These are phyloP conservation scores for Candida andamanensis DNA, from an alignment of 805 yeast genomes.

Conservation along the genomic window DNA sequence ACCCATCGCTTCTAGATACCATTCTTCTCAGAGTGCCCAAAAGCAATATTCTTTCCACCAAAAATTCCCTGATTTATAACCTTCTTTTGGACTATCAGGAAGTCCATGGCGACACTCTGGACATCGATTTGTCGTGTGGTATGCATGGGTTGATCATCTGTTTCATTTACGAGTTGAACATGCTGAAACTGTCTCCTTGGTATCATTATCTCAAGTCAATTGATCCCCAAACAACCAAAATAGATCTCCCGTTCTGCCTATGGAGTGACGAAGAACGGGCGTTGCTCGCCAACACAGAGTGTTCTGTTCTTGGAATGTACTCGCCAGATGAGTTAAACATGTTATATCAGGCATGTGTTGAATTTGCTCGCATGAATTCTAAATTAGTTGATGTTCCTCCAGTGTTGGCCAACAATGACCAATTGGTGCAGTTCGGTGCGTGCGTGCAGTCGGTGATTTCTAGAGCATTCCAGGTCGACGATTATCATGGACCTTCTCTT, in stretches of 20 bases:
- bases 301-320: conserved; percentile 54
- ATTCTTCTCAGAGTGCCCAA: conserved; percentile 58
- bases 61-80: conserved; percentile 61
- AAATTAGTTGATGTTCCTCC: conserved; percentile 30
- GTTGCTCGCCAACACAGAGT: conserved; percentile 55
- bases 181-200: conserved; percentile 78
- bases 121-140: conserved; percentile 43
- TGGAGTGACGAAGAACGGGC: conserved; percentile 53
- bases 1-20: conserved; percentile 17
- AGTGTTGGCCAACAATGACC: conserved; percentile 20
- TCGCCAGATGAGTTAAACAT: conserved; percentile 40
- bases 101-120: conserved; percentile 8
- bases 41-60: conserved; percentile 49
- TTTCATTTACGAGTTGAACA: conserved; percentile 63
- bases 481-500: conserved; percentile 64
- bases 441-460: conserved; percentile 61
- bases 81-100: conserved; percentile 49
- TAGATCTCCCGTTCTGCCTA: conserved; percentile 51
- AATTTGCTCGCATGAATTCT: conserved; percentile 34
- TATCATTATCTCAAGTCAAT: conserved; percentile 54
- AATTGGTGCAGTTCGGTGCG: conserved; percentile 48
- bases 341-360: conserved; percentile 35
- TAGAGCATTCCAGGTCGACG: conserved; percentile 78
- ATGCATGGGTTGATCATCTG: conserved; percentile 63
- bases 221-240: conserved; percentile 24